These are phyloP conservation scores for Geotrichum aggregatum DNA, from an alignment of 1,139 yeast genomes.

Conservation along the genomic window DNA sequence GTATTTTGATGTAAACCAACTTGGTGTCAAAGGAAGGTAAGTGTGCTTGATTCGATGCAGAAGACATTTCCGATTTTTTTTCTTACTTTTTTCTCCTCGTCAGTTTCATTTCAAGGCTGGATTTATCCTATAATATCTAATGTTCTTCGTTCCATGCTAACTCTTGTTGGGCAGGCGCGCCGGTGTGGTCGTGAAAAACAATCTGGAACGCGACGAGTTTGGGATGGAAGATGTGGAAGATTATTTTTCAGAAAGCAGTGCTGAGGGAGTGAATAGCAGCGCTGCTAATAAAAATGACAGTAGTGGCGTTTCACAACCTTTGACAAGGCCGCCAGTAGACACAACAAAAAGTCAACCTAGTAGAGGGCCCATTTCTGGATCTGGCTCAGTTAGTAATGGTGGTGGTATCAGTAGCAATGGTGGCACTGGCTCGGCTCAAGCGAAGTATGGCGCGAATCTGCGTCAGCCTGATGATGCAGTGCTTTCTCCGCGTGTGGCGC, in stretches of 20 bases:
- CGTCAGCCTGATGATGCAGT: too few relatives aligned
- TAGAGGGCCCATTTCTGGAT: too few relatives aligned
- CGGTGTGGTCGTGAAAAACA: conserved; percentile 51
- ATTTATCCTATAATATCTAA: too few relatives aligned
- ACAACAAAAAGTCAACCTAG: background rate
- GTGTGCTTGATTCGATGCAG: too few relatives aligned
- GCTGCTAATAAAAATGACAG: too few relatives aligned
- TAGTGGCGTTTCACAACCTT: too few relatives aligned
- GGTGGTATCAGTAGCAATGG: too few relatives aligned
- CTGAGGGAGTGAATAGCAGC: background rate
- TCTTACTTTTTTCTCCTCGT: background rate
- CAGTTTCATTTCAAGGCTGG: background rate
- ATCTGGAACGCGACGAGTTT: conserved; percentile 57
- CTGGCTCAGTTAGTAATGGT: conserved; percentile 1
- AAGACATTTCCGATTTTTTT: background rate
- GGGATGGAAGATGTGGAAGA: conserved; percentile 80
- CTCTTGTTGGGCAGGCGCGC: conserved; percentile 33
- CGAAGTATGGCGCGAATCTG: too few relatives aligned
- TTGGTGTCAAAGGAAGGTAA: conserved; percentile 28
- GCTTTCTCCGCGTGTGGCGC: too few relatives aligned
- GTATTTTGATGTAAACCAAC: conserved; percentile 26
- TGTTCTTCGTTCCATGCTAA: background rate
- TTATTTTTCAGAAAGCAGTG: conserved; percentile 48
- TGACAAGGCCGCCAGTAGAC: background rate
- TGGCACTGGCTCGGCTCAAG: too few relatives aligned